These are phyloP conservation scores for Tilletia walkeri DNA, from an alignment of 1,284 basidiomycete genomes.

Conservation along the genomic window DNA sequence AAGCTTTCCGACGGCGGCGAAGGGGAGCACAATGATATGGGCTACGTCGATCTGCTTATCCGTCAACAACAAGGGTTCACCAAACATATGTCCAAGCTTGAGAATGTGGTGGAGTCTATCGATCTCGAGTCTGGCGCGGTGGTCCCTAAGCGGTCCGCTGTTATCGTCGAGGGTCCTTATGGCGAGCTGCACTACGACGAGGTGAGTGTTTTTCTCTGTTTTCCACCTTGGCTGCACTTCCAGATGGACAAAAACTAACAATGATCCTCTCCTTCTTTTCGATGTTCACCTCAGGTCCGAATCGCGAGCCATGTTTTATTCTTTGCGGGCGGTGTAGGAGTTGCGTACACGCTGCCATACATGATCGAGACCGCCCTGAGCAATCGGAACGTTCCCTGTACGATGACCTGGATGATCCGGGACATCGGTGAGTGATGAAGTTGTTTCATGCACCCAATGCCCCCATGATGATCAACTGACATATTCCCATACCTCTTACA, in stretches of 20 bases:
- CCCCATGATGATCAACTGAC: too few species aligned
- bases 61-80: slow-evolving; percentile 34
- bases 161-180: slow-evolving; percentile 41
- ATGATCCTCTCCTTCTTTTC: not conserved
- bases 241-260: too few species aligned
- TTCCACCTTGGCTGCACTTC: not conserved
- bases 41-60: slow-evolving; percentile 31
- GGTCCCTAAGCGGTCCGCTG: slow-evolving; percentile 13
- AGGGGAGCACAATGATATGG: slow-evolving; percentile 1
- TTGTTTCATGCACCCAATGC: not conserved
- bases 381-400: slow-evolving; percentile 24
- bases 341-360: slow-evolving; percentile 36
- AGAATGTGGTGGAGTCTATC: not conserved
- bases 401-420: slow-evolving; percentile 35
- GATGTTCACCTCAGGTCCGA: slow-evolving; percentile 5
- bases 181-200: slow-evolving; percentile 22
- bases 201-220: slow-evolving; percentile 19
- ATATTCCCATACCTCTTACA: not conserved
- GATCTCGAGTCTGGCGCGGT: not conserved
- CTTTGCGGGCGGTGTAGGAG: slow-evolving; percentile 36
- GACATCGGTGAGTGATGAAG: slow-evolving; percentile 24
- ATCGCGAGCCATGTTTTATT: slow-evolving; percentile 24
- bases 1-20: not conserved
- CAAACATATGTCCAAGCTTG: slow-evolving; percentile 25
- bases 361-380: slow-evolving; percentile 18